Evolutionary conservation across 495 filamentous ascomycete species (phyloP), one percentile per base, ranked within the genome.

Genomic region (Oidiodendron maius): DNA sequence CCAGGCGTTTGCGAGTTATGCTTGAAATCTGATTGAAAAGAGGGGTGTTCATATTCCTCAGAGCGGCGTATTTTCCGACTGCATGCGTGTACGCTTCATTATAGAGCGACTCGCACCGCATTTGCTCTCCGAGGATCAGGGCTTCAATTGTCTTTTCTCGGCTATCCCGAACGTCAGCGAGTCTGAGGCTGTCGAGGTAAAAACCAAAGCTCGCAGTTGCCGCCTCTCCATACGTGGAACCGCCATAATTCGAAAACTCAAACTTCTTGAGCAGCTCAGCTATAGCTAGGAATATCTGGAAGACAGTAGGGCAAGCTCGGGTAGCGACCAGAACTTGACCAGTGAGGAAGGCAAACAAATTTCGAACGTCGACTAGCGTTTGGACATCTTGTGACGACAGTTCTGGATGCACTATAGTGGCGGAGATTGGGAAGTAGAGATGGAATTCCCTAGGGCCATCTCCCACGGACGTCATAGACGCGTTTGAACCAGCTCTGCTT

Each of bases 61-160:
- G 68, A 32, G 82, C 79, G 8, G 87, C 82, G 57, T 90, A 86
- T 62, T 93, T 93, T 21, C 93, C 93, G 12, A 87, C 89, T n/a
- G 82, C 88, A 64, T 98, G 93, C 8, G 90, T 75, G 57, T 95
- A 98, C 4, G 84, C 90, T 59, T 96, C 90, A 49, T 87, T 84
- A 59, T 93, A 98, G 10, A 98, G 76, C 13, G 78, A 73, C 61
- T 80, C 82, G 40, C 80, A 95, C 28, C 81, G 80, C 78, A 97
- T 86, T 11, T 78, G 72, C 67, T 98, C 93, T 25, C 86, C 90
- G 34, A 98, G 67, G 18, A 97, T 75, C 35, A 98, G 75, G 1
- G 82, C 87, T 64, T 98, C 90, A 35, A 96, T 76, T 2, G 89
- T 95, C 69, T 94, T 93, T 60, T 95, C 91, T 9, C 86, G 76